These are phyloP conservation scores for Amaranthus cruentus DNA, from an alignment of 148 eudicot species.

Conservation along the genomic window DNA sequence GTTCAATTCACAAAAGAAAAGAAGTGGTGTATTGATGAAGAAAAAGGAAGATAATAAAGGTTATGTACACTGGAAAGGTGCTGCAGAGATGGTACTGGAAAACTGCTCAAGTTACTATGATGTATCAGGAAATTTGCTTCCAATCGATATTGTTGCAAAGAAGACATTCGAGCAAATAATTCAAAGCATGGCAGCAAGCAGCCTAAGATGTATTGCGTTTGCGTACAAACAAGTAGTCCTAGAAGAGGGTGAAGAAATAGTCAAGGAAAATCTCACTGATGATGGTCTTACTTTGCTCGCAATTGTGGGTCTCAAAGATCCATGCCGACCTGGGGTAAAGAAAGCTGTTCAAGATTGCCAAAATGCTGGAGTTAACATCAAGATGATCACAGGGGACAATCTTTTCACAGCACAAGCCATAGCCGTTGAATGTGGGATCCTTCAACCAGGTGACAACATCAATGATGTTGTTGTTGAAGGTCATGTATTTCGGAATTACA, in stretches of 20 bases:
- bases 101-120: conserved; percentile 19
- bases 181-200: conserved; percentile 26
- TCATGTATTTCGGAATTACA: conserved; percentile 23
- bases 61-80: conserved; percentile 25
- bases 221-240: conserved; percentile 16
- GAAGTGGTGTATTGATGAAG: conserved; percentile 23
- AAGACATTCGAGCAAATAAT: conserved; percentile 17
- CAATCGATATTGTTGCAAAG: conserved; percentile 3
- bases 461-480: conserved; percentile 23
- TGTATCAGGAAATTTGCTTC: conserved; percentile 9
- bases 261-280: conserved; percentile 1
- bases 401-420: conserved; percentile 28
- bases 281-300: conserved; percentile 19
- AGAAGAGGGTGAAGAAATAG: background rate
- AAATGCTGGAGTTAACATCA: conserved; percentile 28
- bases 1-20: conserved; percentile 24
- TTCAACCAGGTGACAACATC: conserved; percentile 13
- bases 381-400: conserved; percentile 34
- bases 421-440: conserved; percentile 30
- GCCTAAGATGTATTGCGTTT: conserved; percentile 25
- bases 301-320: conserved; percentile 29
- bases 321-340: conserved; percentile 30
- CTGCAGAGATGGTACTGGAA: conserved; percentile 23
- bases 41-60: background rate
- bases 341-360: conserved; percentile 30